Evolutionary conservation across 2,329 filamentous ascomycete genomes (phyloP).

Genomic region (Dichotomopilus funicola): DNA sequence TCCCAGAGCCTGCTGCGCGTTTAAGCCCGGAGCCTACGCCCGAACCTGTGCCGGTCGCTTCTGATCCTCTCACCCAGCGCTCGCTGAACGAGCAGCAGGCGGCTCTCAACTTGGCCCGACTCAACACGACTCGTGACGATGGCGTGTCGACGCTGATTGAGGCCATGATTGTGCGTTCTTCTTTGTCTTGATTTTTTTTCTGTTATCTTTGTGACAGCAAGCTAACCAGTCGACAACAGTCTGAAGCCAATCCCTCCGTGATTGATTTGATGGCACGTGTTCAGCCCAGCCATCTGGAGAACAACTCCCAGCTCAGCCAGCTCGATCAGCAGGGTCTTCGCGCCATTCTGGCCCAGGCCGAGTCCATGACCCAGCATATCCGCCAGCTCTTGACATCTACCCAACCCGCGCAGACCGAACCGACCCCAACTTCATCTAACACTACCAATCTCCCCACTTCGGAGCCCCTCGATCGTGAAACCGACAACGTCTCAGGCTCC

Average conservation of each 20-base stretch:
- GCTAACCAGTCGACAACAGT: slow-evolving; percentile 27
- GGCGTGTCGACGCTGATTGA: slow-evolving; percentile 49
- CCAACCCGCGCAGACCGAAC: not conserved
- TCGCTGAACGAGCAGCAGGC: slow-evolving; percentile 59
- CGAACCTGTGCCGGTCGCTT: not conserved
- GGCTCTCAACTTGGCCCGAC: slow-evolving; percentile 55
- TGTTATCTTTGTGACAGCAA: not conserved
- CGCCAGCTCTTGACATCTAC: slow-evolving; percentile 17
- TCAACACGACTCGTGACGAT: slow-evolving; percentile 40
- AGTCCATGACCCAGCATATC: slow-evolving; percentile 39
- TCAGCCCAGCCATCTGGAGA: slow-evolving; percentile 37
- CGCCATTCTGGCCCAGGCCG: slow-evolving; percentile 42
- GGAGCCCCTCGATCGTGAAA: slow-evolving; percentile 15
- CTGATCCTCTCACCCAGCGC: slow-evolving; percentile 25
- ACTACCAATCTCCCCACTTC: slow-evolving; percentile 18
- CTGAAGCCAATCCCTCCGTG: slow-evolving; percentile 39
- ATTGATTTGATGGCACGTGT: slow-evolving; percentile 44
- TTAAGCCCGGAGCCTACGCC: slow-evolving; percentile 20
- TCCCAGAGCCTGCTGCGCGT: not conserved
- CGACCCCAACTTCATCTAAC: not conserved
- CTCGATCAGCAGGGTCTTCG: slow-evolving; percentile 41
- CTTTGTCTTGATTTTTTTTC: not conserved
- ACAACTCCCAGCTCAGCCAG: slow-evolving; percentile 32
- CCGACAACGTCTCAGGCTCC: slow-evolving; percentile 4
- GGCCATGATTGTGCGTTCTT: slow-evolving; percentile 55